Evolutionary conservation across 1,284 basidiomycete genomes (phyloP).

Genomic region (Anthracocystis walkeri): DNA sequence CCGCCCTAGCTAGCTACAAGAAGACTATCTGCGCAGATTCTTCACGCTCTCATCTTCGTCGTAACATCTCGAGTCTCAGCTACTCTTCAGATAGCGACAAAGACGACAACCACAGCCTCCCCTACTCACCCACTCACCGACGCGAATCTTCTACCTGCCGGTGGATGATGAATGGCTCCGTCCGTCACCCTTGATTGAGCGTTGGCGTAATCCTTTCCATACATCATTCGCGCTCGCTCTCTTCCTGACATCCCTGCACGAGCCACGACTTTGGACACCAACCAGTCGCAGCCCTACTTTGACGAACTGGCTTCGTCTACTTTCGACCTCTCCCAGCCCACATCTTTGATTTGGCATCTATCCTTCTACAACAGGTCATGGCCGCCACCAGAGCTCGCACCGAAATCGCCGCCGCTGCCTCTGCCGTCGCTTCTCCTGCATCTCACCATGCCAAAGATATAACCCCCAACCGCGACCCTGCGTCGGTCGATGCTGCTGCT

Average conservation of each 20-base stretch:
- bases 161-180: slow-evolving; percentile 36
- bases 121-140: not conserved
- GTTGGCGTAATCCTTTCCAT: slow-evolving; percentile 23
- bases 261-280: not conserved
- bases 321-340: not conserved
- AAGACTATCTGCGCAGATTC: not conserved
- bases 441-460: slow-evolving; percentile 27
- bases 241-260: not conserved
- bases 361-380: slow-evolving; percentile 33
- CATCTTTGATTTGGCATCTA: not conserved
- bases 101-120: not conserved
- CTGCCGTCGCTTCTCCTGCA: slow-evolving; percentile 19
- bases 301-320: slow-evolving; percentile 7
- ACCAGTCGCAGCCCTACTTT: not conserved
- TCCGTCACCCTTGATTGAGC: slow-evolving; percentile 33
- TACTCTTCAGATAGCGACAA: not conserved
- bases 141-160: not conserved
- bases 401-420: slow-evolving; percentile 34
- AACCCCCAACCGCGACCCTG: slow-evolving; percentile 6
- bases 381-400: slow-evolving; percentile 50
- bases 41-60: not conserved
- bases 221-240: slow-evolving; percentile 33
- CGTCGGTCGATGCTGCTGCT: slow-evolving; percentile 14
- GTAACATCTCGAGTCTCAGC: slow-evolving; percentile 2
- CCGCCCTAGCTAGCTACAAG: not conserved